Evolutionary conservation across 75 land plant species (phyloP).

Genomic region (Cupressus sempervirens): DNA sequence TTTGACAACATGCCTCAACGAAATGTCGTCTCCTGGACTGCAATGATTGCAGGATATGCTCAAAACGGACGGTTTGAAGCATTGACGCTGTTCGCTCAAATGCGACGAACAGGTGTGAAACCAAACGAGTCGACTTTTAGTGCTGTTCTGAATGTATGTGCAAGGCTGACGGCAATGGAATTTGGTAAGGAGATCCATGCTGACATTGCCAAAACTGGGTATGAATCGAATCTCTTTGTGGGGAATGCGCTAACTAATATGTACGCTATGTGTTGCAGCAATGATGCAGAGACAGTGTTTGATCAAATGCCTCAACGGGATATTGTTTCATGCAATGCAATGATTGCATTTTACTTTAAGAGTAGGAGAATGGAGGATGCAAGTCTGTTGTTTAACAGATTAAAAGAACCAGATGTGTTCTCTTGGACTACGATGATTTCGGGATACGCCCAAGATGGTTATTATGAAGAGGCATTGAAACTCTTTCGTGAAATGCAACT

Average conservation of each 20-base stretch:
- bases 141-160: conserved; percentile 33
- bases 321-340: conserved; percentile 40
- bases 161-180: conserved; percentile 20
- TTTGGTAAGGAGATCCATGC: conserved; percentile 39
- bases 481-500: conserved; percentile 48
- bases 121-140: conserved; percentile 41
- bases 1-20: conserved; percentile 29
- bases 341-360: conserved; percentile 35
- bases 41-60: conserved; percentile 41
- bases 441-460: conserved; percentile 30
- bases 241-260: conserved; percentile 46
- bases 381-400: conserved; percentile 23
- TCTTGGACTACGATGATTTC: conserved; percentile 6
- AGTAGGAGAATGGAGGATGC: conserved; percentile 20
- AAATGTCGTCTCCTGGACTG: conserved; percentile 59
- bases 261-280: conserved; percentile 42
- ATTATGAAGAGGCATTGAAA: conserved; percentile 39
- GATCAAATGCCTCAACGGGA: conserved; percentile 14
- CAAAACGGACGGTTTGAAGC: conserved; percentile 25
- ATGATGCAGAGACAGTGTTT: not conserved
- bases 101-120: conserved; percentile 14
- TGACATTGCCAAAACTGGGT: conserved; percentile 31
- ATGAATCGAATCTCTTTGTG: conserved; percentile 37
- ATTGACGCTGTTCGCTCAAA: conserved; percentile 19
- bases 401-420: conserved; percentile 36